Evolutionary conservation across 2,329 filamentous ascomycete species (phyloP).

Genomic region (Exophiala xenobiotica): DNA sequence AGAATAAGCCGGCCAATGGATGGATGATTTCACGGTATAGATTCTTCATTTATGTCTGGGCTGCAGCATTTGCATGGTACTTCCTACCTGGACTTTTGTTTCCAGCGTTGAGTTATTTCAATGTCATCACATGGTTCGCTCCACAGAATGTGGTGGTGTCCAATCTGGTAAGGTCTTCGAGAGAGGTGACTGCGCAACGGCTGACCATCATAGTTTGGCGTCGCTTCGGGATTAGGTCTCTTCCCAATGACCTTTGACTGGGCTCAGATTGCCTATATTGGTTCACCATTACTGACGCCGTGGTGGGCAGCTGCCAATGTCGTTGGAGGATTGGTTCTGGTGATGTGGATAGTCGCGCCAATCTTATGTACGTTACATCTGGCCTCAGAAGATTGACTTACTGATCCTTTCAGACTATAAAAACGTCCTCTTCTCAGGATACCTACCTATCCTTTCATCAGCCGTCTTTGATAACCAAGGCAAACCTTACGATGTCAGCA

Average conservation of each 20-base stretch:
- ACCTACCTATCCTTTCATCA: conserved; percentile 81
- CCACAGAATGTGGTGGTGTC: conserved; percentile 82
- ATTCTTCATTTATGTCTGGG: conserved; percentile 77
- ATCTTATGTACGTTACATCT: conserved; percentile 53
- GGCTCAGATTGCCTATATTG: conserved; percentile 85
- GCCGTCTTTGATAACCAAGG: conserved; percentile 85
- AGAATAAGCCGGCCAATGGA: conserved; percentile 77
- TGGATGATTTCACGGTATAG: conserved; percentile 81
- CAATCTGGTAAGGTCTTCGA: conserved; percentile 54
- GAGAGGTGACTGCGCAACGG: background rate
- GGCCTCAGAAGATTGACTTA: background rate
- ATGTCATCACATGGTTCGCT: conserved; percentile 82
- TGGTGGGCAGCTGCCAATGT: conserved; percentile 88
- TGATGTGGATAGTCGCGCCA: conserved; percentile 83
- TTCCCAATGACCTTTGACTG: conserved; percentile 89
- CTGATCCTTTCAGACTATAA: conserved; percentile 55
- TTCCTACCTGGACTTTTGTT: conserved; percentile 80
- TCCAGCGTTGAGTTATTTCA: conserved; percentile 85
- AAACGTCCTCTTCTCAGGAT: conserved; percentile 76
- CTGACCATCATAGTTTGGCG: conserved; percentile 58
- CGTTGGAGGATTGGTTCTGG: conserved; percentile 72
- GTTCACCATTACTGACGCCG: conserved; percentile 77
- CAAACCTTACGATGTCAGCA: conserved; percentile 75
- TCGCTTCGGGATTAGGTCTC: conserved; percentile 77
- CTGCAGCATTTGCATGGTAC: conserved; percentile 73